Evolutionary conservation across 2,329 filamentous ascomycete species (phyloP).

Genomic region (Bertia moriformis): DNA sequence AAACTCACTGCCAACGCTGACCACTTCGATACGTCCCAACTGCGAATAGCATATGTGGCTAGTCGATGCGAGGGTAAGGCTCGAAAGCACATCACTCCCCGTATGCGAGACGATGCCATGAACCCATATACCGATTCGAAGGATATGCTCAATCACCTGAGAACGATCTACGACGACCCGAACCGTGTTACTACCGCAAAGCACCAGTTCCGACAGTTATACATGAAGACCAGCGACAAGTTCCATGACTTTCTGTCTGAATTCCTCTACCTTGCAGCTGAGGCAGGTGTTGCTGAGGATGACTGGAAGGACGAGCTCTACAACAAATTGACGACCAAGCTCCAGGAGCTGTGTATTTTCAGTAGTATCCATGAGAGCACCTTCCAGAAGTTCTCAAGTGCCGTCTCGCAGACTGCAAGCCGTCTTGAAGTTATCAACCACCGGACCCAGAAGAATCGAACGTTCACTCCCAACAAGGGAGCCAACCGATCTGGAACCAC

Average conservation of each 20-base stretch:
- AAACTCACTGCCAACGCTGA: slow-evolving; percentile 5
- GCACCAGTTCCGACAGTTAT: background rate
- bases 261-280: background rate
- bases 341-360: background rate
- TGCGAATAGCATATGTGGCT: slow-evolving; percentile 3
- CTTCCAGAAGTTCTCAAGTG: background rate
- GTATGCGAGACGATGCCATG: background rate
- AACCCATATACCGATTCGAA: background rate
- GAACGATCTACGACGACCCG: background rate
- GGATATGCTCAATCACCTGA: background rate
- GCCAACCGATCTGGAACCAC: no score
- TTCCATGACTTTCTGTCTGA: background rate
- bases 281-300: background rate
- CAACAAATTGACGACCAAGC: background rate
- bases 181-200: background rate
- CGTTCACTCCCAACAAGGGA: background rate
- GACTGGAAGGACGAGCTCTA: background rate
- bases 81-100: background rate
- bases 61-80: background rate
- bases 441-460: background rate
- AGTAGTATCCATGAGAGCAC: background rate
- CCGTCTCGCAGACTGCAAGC: no score
- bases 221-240: background rate
- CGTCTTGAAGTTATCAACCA: background rate
- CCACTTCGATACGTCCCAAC: slow-evolving; percentile 2